Base-by-base conservation (phyloP, 441 rosid species). In the Flueggea neowawraea region DNA sequence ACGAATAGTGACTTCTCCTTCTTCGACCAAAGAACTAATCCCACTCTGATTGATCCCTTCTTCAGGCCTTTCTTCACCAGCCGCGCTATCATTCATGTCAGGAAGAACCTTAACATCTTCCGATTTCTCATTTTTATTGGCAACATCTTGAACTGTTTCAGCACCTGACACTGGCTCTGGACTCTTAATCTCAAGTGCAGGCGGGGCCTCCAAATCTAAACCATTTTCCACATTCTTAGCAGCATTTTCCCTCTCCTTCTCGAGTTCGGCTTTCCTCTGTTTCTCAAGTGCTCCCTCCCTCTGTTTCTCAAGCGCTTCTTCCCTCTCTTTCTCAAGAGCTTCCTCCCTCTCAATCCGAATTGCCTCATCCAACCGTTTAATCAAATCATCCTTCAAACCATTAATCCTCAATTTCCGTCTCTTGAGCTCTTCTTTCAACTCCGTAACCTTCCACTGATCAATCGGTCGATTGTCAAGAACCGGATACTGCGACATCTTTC, bases 391-490 rank as follows among this genome's bases (percentile, higher is more conserved):
- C 80, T 95, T 95, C 85, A 91, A 81, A 57, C 99, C 99, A 68
- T 73, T 82, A 15, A 80, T 79, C 31, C 75, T 62, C 76, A 92
- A 66, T 56, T 75, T 88, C 61, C 98, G 72, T 77, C 72, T 84
- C 64, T 80, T 95, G 52, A 95, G 97, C 83, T 95, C 99, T 67
- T 95, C 98, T 67, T 87, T 95, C 73, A 95, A 63, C 79, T 90
- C 99, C 0, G 84, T 82, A 63, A 95, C 98, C 87, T 85, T 95
- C 96, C 89, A 90, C 73, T 92, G 89, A 69, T 91, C 96, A 68
- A 95, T 84, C 58, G 96, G 96, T 53, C 83, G 73, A 69, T 82
- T 78, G 66, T 78, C 89, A 54, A 92, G 79, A 75, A 85, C 55
- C n/a, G 96, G 93, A 71, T 78, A 91, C 16, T 74, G 76, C 48